Evolutionary conservation across 768 basidiomycete species (phyloP).

Genomic region (Tricholoma sp.): DNA sequence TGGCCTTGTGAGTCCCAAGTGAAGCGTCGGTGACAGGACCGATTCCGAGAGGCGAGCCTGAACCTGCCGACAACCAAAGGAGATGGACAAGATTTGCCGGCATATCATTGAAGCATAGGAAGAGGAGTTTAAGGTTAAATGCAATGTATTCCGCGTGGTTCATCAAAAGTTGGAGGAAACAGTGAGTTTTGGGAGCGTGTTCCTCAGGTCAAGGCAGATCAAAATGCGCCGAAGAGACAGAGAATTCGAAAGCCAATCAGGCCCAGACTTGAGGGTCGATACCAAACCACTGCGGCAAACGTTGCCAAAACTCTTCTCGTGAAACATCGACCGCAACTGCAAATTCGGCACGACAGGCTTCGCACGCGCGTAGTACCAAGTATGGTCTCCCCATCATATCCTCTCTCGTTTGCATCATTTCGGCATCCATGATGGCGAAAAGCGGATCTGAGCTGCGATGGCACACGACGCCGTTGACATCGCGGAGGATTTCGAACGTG

Average conservation of each 20-base stretch:
- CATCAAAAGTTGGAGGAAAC: background rate
- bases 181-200: background rate
- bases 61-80: background rate
- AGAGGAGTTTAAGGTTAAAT: background rate
- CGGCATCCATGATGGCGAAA: constrained; percentile 63
- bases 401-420: constrained; percentile 59
- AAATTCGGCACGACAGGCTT: constrained; percentile 60
- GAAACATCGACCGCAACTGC: constrained; percentile 52
- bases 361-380: constrained; percentile 53
- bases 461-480: constrained; percentile 62
- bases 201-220: background rate
- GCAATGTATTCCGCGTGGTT: background rate
- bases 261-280: constrained; percentile 33
- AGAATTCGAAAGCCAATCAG: constrained; percentile 11
- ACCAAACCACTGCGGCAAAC: constrained; percentile 62
- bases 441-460: constrained; percentile 67
- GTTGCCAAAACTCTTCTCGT: constrained; percentile 61
- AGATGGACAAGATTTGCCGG: background rate
- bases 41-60: background rate
- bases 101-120: background rate
- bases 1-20: background rate
- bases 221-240: background rate
- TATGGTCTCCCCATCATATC: constrained; percentile 39
- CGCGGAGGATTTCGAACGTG: constrained; percentile 69
- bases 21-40: background rate